Evolutionary conservation across 352 stramenopile genomes (phyloP), one percentile per base, ranked within the genome.

Genomic region (Globisporangium takayamanum): DNA sequence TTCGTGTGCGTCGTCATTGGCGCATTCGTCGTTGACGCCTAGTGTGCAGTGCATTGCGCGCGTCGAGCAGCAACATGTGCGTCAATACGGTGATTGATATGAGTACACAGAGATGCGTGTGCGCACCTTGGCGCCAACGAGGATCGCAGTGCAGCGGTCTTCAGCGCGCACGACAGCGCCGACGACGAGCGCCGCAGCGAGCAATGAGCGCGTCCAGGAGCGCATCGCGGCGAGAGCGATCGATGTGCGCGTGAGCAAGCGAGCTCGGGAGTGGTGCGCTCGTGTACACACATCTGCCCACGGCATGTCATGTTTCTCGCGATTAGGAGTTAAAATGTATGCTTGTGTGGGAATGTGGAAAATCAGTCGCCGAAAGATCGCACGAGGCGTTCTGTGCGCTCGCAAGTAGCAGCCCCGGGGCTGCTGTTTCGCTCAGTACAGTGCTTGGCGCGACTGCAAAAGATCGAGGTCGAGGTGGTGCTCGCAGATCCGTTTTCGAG

Each of bases 1-100:
- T 84, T 89, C 46, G 84, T 87, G 65, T 94, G 84, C 18, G 84
- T 92, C 44, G 81, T 89, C 78, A 94, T 92, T 33, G 84, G 77
- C 16, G 82, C 66, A 2, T 68, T 68, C 16, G 74, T 91, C 5
- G 73, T 78, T 2, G 80, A 88, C 22, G 78, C 76, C 80, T 89
- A 41, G 33, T 39, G 28, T 11, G 61, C 51, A 28, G 36, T 39
- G 33, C 33, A 39, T 39, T 10, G 33, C 33, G 33, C 33, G 11
- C 33, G 33, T 39, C 33, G 47, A 8, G 10, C 53, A 50, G n/a
- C 53, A 58, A 39, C 11, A 7, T 16, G 26, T 14, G 22, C 6
- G 33, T 39, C 33, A 39, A 20, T 25, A 45, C 68, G 49, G 36
- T 63, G n/a, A 45, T 59, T 39, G 25, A 4, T 46, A 30, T 3